Percentiles rank a stretch among this genome's conserved stretches.
Evolutionary conservation across 805 yeast species (phyloP).

Genomic region (Saturnispora quitensis): DNA sequence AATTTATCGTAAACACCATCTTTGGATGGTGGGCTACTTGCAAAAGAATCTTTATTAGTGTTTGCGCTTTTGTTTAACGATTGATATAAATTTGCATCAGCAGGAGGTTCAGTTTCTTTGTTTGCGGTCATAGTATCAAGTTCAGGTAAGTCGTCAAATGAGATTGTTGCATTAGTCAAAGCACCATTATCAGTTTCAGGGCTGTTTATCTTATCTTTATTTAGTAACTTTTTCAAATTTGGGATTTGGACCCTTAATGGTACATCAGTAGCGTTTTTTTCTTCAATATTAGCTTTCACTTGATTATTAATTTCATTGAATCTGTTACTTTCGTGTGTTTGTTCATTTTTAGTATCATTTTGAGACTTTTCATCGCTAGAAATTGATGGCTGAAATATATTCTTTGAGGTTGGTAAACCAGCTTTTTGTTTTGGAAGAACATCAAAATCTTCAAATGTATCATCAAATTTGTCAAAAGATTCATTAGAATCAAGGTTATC

Average conservation of each 20-base stretch:
- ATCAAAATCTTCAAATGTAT: background rate
- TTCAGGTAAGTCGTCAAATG: background rate
- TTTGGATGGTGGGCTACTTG: background rate
- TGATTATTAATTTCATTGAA: too few species aligned
- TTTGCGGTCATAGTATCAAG: background rate
- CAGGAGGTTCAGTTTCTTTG: background rate
- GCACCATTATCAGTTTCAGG: background rate
- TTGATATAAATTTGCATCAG: background rate
- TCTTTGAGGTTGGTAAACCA: background rate
- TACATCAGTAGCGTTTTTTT: background rate
- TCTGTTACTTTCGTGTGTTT: too few species aligned
- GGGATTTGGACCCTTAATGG: background rate
- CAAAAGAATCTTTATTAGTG: background rate
- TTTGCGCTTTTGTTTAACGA: background rate
- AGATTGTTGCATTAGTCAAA: background rate
- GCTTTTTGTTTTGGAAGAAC: background rate
- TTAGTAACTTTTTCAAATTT: background rate
- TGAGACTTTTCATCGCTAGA: background rate
- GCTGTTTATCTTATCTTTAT: background rate
- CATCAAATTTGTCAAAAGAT: background rate
- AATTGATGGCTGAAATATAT: background rate
- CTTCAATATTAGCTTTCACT: background rate
- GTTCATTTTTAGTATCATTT: background rate
- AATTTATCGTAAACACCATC: background rate
- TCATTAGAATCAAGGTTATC: background rate